Evolutionary conservation across 352 stramenopile species (phyloP).

Genomic region (Phytophthora pisi): DNA sequence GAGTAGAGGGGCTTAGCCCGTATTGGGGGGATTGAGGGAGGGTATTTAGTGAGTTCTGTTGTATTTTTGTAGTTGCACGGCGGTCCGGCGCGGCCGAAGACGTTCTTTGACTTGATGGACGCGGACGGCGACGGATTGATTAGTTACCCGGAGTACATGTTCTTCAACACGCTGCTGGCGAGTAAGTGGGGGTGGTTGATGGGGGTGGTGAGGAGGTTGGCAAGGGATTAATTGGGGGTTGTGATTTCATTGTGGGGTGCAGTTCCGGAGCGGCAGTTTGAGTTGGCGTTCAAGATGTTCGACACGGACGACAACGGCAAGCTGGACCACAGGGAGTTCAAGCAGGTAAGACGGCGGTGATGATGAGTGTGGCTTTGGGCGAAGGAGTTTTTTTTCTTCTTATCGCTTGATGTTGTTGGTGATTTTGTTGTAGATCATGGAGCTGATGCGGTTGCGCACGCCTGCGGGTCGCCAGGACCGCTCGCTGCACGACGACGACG

Average conservation of each 20-base stretch:
- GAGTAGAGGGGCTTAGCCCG: not conserved
- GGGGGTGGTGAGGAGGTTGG: too few species aligned
- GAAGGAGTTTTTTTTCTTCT: not conserved
- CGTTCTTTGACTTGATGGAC: constrained; percentile 88
- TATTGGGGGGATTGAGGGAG: not conserved
- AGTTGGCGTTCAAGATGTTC: constrained; percentile 92
- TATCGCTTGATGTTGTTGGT: not conserved
- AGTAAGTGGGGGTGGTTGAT: constrained; percentile 50
- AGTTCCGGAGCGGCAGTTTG: constrained; percentile 88
- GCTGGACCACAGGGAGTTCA: constrained; percentile 87
- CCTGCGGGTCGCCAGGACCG: constrained; percentile 82
- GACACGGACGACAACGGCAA: constrained; percentile 82
- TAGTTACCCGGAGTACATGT: constrained; percentile 90
- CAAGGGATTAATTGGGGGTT: not conserved
- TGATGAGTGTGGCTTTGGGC: not conserved
- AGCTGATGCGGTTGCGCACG: constrained; percentile 80
- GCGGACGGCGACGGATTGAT: constrained; percentile 88
- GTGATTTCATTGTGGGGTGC: not conserved
- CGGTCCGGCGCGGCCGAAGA: constrained; percentile 59
- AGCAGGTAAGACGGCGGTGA: constrained; percentile 40
- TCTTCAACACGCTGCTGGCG: constrained; percentile 86
- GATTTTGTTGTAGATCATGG: constrained; percentile 67
- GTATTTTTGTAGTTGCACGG: constrained; percentile 50
- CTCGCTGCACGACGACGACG: constrained; percentile 75
- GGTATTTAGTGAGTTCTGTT: not conserved